Evolutionary conservation across 169 alveolate species (phyloP).

Genomic region (Condylostoma magnum): DNA sequence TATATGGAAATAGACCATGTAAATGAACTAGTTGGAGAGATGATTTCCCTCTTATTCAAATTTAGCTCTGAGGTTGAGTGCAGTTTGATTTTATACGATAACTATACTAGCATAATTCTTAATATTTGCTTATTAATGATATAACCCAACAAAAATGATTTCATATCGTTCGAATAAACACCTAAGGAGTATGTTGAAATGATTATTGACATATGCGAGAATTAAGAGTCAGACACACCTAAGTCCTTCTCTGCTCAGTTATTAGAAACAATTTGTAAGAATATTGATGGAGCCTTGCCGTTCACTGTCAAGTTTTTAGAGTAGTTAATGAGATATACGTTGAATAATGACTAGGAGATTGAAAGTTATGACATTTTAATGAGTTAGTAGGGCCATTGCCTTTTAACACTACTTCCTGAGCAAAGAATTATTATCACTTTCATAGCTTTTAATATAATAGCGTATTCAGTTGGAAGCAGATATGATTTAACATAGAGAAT

Average conservation of each 20-base stretch:
- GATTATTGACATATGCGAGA: slow-evolving; percentile 66
- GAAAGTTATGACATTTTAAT: neutral
- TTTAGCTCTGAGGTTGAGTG: neutral
- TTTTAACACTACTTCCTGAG: neutral
- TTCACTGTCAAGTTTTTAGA: neutral
- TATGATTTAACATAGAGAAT: neutral
- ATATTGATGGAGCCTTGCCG: slow-evolving; percentile 60
- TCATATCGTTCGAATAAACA: slow-evolving; percentile 31
- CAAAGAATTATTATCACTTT: neutral
- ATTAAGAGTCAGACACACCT: slow-evolving; percentile 39
- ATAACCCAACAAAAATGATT: slow-evolving; percentile 28
- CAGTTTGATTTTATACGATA: neutral
- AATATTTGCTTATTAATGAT: neutral
- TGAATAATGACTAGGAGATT: neutral
- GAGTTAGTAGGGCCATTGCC: too few species aligned
- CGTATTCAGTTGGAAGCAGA: neutral
- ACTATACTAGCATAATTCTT: neutral
- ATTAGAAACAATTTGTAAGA: slow-evolving; percentile 59
- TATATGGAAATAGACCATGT: neutral
- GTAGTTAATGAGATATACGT: neutral
- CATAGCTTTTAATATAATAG: neutral
- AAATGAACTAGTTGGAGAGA: neutral
- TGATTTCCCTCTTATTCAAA: neutral
- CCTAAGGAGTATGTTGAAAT: slow-evolving; percentile 69
- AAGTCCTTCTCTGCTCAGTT: slow-evolving; percentile 65